Base-by-base conservation (phyloP, 1,139 yeast species). In the Candida albicans region DNA sequence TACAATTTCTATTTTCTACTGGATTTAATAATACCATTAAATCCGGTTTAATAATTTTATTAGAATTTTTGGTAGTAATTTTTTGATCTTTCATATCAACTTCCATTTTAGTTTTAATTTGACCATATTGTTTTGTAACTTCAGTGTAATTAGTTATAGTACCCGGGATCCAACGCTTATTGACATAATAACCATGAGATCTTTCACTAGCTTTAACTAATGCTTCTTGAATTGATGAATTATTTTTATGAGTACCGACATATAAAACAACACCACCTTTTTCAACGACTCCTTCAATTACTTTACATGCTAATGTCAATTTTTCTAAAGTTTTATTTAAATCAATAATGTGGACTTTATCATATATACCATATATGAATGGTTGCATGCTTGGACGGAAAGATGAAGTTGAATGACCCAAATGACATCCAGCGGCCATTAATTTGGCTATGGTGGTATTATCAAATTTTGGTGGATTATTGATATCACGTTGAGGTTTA, bases 81-180 rank as follows among this genome's bases (percentile, higher is more conserved):
- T 4, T 95, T 82, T 52, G 50, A 47, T 73, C 67, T 41, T 53
- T 52, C 68, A 73, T 67, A 52, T 73, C 72, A 28, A 73, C 56
- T 53, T 70, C 74, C 4, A 73, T 56, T 38, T 65, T 61, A 55
- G 82, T 87, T 18, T 72, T 78, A 14, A 36, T 39, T 68, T 83
- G 79, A 57, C 81, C 83, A 44, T 88, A 83, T 66, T 87, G 96
- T 47, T 75, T 75, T 11, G 93, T 81, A 33, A 88, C 85, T 61
- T 84, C 87, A 32, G 83, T 73, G 45, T 89, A 82, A 67, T 93
- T 93, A 40, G 98, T 90, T 53, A 93, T 75, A 24, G 96, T 87
- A 52, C 99, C 99, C 2, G 98, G 96, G 46, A 88, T 81, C 99
- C 99, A 93, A 61, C 93, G 81, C 42, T 81, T 78, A 33, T 87